Percentiles rank a stretch among this genome's conserved stretches.
These are phyloP conservation scores for Microthlaspi erraticum DNA, from an alignment of 345 rosid genomes.

Conservation along the genomic window DNA sequence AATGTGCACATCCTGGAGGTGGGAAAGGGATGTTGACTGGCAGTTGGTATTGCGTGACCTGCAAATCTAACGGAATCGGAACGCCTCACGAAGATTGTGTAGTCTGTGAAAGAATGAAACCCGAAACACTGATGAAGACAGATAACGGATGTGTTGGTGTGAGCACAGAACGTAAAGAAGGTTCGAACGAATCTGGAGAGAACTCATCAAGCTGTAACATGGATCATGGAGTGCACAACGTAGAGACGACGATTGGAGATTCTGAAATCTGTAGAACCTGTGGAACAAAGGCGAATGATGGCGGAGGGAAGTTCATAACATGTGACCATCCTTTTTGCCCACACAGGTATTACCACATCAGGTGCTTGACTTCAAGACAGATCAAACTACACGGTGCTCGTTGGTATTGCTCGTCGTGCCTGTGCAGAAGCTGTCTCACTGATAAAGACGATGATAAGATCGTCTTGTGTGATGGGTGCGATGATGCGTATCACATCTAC, in stretches of 20 bases:
- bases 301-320: constrained; percentile 55
- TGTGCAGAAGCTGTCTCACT: constrained; percentile 76
- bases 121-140: constrained; percentile 39
- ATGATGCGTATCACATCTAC: constrained; percentile 85
- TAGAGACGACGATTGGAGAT: constrained; percentile 31
- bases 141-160: constrained; percentile 43
- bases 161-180: constrained; percentile 44
- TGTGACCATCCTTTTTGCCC: constrained; percentile 74
- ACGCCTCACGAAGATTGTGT: constrained; percentile 76
- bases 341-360: constrained; percentile 68
- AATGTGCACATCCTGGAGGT: constrained; percentile 78
- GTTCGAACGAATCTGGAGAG: constrained; percentile 47
- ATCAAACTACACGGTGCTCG: constrained; percentile 58
- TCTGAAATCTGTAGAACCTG: constrained; percentile 61
- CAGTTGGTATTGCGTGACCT: constrained; percentile 79
- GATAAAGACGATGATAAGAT: constrained; percentile 81
- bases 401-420: constrained; percentile 97
- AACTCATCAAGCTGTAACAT: constrained; percentile 53
- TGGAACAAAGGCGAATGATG: constrained; percentile 45
- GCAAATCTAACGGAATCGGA: constrained; percentile 63
- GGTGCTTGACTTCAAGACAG: constrained; percentile 78
- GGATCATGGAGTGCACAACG: constrained; percentile 42
- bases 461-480: constrained; percentile 90
- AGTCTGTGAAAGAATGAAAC: constrained; percentile 70
- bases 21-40: constrained; percentile 61